Conservation (phyloP, 129 eudicot genomes). For the Deinandra increscens region DNA sequence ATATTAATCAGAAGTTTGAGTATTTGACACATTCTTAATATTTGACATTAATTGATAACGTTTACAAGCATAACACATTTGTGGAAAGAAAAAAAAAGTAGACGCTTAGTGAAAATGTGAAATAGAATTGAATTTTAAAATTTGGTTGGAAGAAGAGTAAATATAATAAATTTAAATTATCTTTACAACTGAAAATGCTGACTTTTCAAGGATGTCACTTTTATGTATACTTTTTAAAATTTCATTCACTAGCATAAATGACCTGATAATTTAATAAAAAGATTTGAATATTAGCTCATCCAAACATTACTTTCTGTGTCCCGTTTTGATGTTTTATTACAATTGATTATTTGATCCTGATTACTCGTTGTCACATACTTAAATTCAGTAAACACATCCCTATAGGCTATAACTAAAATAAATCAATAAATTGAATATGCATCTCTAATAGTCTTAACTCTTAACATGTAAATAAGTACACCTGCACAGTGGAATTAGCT, state of each 20-base stretch:
- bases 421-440: background rate
- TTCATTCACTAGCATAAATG: background rate
- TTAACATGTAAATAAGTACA: conserved; percentile 16
- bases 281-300: background rate
- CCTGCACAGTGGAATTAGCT: conserved; percentile 67
- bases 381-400: background rate
- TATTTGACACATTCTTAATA: background rate
- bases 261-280: background rate
- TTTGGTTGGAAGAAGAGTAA: background rate
- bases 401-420: background rate
- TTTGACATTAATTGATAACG: background rate
- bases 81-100: too few species aligned
- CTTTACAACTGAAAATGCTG: background rate
- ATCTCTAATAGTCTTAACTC: background rate
- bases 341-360: background rate
- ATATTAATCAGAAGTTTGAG: background rate
- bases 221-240: background rate
- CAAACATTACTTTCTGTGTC: background rate
- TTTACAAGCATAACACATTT: background rate
- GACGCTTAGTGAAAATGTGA: too few species aligned
- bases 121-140: background rate
- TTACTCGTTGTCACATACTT: background rate
- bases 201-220: background rate
- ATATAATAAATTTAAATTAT: background rate
- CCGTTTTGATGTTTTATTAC: background rate